phyloP scores from a whole-genome alignment of 108 stramenopile species.

The Cylindrotheca fusiformis region DNA sequence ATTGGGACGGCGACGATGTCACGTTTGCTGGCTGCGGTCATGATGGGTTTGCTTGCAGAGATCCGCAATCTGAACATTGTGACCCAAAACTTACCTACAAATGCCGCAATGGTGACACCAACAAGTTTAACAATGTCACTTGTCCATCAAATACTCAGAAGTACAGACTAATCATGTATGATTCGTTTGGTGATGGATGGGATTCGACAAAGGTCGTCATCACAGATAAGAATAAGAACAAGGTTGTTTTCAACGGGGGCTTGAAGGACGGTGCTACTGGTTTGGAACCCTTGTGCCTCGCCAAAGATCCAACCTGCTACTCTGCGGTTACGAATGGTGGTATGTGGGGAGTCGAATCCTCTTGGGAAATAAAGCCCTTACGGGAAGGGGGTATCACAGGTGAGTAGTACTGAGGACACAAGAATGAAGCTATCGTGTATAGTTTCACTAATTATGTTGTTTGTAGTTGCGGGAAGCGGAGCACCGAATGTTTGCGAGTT shows the following conservation, averaged over 20 bases:
- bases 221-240: conserved; percentile 12
- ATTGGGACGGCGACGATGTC: conserved; percentile 8
- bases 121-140: conserved; percentile 9
- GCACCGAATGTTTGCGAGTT: conserved; percentile 69
- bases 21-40: conserved; percentile 64
- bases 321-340: conserved; percentile 67
- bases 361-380: conserved; percentile 77
- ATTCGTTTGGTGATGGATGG: conserved; percentile 78
- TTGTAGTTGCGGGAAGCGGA: conserved; percentile 62
- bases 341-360: conserved; percentile 87
- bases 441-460: too few relatives aligned
- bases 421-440: neutral
- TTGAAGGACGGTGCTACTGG: conserved; percentile 71
- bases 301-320: conserved; percentile 65
- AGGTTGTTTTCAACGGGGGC: conserved; percentile 56
- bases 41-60: conserved; percentile 86
- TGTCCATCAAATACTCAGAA: conserved; percentile 35
- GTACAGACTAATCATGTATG: conserved; percentile 54
- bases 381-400: conserved; percentile 48
- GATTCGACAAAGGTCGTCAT: conserved; percentile 58
- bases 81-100: conserved; percentile 42
- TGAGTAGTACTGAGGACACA: too few relatives aligned
- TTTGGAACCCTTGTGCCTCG: conserved; percentile 69
- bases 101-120: conserved; percentile 37
- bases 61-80: conserved; percentile 66